Conservation (phyloP, 192 early-diverging fungal species). For the Funneliformis geosporum region DNA sequence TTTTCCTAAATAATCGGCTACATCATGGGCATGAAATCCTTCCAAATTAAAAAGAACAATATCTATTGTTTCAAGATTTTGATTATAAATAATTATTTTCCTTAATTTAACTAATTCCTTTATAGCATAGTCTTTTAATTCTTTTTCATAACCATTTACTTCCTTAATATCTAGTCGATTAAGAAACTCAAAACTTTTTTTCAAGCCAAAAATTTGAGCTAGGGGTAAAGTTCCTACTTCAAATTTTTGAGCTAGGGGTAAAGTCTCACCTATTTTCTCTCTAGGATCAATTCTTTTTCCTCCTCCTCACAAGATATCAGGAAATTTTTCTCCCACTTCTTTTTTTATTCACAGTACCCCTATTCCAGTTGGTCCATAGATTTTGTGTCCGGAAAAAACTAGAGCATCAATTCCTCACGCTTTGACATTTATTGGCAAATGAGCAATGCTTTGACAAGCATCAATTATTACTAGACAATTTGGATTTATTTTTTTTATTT, state of each 20-base stretch:
- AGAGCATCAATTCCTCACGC: conserved; percentile 18
- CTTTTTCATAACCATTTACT: conserved; percentile 22
- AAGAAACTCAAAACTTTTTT: conserved; percentile 17
- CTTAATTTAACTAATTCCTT: conserved; percentile 22
- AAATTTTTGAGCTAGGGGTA: conserved; percentile 22
- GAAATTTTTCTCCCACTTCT: conserved; percentile 13
- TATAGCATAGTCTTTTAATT: conserved; percentile 20
- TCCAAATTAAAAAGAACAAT: conserved; percentile 30
- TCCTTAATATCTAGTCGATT: conserved; percentile 6
- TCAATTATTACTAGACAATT: conserved; percentile 27
- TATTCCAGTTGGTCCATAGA: conserved; percentile 24
- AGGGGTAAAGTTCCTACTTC: conserved; percentile 21
- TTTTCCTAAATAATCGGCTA: conserved; percentile 20
- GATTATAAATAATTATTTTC: conserved; percentile 26
- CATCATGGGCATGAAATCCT: conserved; percentile 25
- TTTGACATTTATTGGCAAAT: conserved; percentile 25
- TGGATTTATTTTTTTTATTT: conserved; percentile 30
- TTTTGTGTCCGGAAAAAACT: conserved; percentile 29
- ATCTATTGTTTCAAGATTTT: conserved; percentile 2
- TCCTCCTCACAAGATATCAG: conserved; percentile 19
- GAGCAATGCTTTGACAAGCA: conserved; percentile 22
- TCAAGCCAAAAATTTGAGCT: conserved; percentile 14
- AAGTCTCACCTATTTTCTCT: background rate
- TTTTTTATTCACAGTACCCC: conserved; percentile 21
- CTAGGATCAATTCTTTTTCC: conserved; percentile 7